phyloP scores from a whole-genome alignment of 108 stramenopile genomes.

The Stephanodiscus minutulus region DNA sequence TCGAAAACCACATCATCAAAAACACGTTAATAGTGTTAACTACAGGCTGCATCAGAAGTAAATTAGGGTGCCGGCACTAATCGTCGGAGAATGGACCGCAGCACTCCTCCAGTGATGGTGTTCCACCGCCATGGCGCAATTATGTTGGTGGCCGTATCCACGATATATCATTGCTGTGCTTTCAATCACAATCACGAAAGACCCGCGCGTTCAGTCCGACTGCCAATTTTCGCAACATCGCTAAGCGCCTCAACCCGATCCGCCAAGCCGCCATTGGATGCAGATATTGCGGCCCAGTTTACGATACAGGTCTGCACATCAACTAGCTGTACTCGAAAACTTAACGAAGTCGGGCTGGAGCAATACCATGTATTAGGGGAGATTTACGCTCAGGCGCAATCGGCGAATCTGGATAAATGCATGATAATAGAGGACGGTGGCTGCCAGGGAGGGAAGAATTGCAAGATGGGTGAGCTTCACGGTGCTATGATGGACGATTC shows the following conservation, averaged over 20 bases:
- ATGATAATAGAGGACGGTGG: constrained; percentile 71
- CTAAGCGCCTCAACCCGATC: background rate
- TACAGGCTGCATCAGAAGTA: no score
- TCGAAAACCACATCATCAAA: no score
- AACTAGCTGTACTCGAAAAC: constrained; percentile 59
- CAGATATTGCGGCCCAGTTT: constrained; percentile 60
- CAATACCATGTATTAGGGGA: constrained; percentile 64
- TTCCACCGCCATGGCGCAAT: background rate
- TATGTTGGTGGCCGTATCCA: background rate
- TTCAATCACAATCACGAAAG: background rate
- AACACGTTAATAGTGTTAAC: no score
- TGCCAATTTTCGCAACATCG: background rate
- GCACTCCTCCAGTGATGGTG: background rate
- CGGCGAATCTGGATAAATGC: constrained; percentile 12
- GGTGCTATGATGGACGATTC: background rate
- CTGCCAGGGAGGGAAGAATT: constrained; percentile 71
- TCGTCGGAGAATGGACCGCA: no score
- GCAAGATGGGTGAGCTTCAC: constrained; percentile 49
- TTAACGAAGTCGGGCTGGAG: constrained; percentile 62
- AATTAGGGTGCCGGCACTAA: no score
- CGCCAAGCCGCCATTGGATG: constrained; percentile 13
- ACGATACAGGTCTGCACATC: constrained; percentile 74
- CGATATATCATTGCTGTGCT: constrained; percentile 1
- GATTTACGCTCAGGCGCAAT: constrained; percentile 52
- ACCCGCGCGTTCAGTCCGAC: background rate